phyloP scores from a whole-genome alignment of 805 yeast genomes.

The Kazachstania kunashirensis region DNA sequence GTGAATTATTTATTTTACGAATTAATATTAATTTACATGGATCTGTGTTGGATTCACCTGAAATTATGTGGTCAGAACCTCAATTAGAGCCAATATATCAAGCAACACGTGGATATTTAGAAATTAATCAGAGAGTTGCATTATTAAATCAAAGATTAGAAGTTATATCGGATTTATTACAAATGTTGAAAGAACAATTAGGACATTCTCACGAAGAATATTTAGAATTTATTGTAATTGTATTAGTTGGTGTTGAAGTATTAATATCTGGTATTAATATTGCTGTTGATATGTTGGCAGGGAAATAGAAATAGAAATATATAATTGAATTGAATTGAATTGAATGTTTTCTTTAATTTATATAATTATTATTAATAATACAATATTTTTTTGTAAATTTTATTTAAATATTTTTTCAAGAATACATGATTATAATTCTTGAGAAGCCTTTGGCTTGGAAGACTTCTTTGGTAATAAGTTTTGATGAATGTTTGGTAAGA shows the following conservation, averaged over 20 bases:
- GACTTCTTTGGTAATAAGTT: constrained; percentile 79
- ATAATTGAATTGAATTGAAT: too few species aligned
- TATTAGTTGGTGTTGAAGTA: constrained; percentile 86
- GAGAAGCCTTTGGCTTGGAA: constrained; percentile 52
- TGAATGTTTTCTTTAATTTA: too few species aligned
- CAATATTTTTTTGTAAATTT: too few species aligned
- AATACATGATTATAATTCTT: constrained; percentile 42
- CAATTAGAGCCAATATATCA: constrained; percentile 95
- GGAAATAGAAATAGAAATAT: constrained; percentile 7
- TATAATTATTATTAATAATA: too few species aligned
- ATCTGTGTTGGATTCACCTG: constrained; percentile 90
- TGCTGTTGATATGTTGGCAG: constrained; percentile 44
- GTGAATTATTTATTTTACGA: constrained; percentile 83
- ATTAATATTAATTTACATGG: constrained; percentile 78
- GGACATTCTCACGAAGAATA: constrained; percentile 94
- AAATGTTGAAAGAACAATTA: constrained; percentile 93
- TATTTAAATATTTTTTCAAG: neutral
- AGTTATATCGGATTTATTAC: constrained; percentile 84
- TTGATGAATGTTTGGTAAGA: constrained; percentile 93
- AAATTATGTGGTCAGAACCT: constrained; percentile 98
- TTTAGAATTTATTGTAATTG: constrained; percentile 81
- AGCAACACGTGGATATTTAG: constrained; percentile 91
- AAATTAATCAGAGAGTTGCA: constrained; percentile 88
- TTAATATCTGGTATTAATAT: constrained; percentile 79
- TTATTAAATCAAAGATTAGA: constrained; percentile 85